Evolutionary conservation across 208 protist species (phyloP).

Genomic region (Zelonia costaricensis): DNA sequence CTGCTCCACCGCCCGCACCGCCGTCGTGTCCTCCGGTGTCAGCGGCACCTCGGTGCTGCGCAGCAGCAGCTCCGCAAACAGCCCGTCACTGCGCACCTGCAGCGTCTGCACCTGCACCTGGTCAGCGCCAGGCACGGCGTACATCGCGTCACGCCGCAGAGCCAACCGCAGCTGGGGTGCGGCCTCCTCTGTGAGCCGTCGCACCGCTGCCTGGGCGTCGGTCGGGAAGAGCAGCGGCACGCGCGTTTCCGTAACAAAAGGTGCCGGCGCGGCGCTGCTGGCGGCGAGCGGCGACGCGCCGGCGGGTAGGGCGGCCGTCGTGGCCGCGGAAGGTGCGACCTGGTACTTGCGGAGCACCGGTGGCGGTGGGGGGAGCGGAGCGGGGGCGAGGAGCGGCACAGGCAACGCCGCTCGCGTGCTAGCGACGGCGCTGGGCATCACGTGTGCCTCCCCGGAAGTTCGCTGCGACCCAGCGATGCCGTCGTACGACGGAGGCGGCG

Average conservation of each 20-base stretch:
- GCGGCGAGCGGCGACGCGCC: background rate
- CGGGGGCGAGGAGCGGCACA: too few relatives aligned
- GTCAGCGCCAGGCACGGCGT: background rate
- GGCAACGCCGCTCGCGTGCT: too few relatives aligned
- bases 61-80: conserved; percentile 5
- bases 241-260: too few relatives aligned
- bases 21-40: background rate
- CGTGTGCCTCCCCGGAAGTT: too few relatives aligned
- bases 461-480: background rate
- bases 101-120: conserved; percentile 1
- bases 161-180: conserved; percentile 4
- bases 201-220: background rate
- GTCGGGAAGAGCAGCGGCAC: background rate
- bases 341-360: background rate
- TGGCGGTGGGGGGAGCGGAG: background rate
- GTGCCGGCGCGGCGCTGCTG: too few relatives aligned
- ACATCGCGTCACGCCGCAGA: background rate
- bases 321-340: background rate
- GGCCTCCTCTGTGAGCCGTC: conserved; percentile 4
- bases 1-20: background rate
- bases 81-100: background rate
- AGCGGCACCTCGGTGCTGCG: background rate
- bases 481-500: background rate
- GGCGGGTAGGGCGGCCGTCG: background rate
- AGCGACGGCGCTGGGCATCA: too few relatives aligned